Percentiles rank a stretch among this genome's conserved stretches.
Conservation (phyloP, 345 rosid species). For the Bruguiera parviflora region DNA sequence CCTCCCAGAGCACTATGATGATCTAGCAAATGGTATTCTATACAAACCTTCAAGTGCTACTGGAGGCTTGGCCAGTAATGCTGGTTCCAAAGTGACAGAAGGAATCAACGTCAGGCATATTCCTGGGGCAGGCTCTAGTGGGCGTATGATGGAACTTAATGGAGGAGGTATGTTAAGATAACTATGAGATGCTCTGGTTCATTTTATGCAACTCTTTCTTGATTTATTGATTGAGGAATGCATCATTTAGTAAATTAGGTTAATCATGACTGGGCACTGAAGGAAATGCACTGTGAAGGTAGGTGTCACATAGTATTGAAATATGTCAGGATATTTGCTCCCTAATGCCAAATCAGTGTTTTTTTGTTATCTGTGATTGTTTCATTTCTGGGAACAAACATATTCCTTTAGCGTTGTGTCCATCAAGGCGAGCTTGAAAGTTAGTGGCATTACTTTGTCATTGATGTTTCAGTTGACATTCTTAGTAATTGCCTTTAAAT, state of each 20-base stretch:
- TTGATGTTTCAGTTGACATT: neutral
- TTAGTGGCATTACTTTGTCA: neutral
- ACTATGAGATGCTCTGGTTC: conserved; percentile 11
- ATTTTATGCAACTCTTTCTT: conserved; percentile 1
- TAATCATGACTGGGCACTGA: too few species aligned
- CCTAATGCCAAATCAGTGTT: too few species aligned
- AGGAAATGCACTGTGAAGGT: too few species aligned
- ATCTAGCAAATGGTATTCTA: conserved; percentile 55
- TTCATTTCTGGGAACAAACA: too few species aligned
- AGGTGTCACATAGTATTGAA: too few species aligned
- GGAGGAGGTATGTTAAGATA: conserved; percentile 41
- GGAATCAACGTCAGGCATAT: conserved; percentile 54
- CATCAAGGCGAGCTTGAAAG: too few species aligned
- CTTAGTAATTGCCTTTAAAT: neutral
- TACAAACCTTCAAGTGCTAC: conserved; percentile 44
- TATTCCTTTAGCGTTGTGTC: too few species aligned
- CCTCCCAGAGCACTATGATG: conserved; percentile 66
- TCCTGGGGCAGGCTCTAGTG: conserved; percentile 44
- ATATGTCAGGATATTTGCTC: too few species aligned
- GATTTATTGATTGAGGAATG: too few species aligned
- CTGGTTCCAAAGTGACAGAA: conserved; percentile 31
- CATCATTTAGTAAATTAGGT: too few species aligned
- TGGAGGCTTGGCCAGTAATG: conserved; percentile 31
- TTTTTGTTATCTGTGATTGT: too few species aligned
- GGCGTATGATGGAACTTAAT: conserved; percentile 38